Conservation (phyloP, 2,329 filamentous ascomycete species). For the Pseudopithomyces chartarum region DNA sequence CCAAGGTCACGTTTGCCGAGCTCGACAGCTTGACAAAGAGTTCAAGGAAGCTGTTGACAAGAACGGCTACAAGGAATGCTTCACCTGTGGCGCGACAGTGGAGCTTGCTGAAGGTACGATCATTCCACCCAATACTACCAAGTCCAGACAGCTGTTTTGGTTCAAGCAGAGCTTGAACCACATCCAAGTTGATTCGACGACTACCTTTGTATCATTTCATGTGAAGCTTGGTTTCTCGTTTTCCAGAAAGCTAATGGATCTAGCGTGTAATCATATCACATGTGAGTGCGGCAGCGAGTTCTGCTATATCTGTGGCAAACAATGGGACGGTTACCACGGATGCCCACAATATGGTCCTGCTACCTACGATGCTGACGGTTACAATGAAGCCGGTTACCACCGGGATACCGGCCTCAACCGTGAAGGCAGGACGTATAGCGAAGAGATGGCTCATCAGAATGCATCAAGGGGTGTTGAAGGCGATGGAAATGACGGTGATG, state of each 20-base stretch:
- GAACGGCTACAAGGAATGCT: constrained; percentile 36
- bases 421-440: constrained; percentile 22
- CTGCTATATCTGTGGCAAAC: constrained; percentile 40
- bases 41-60: constrained; percentile 30
- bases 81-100: constrained; percentile 27
- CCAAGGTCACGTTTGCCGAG: constrained; percentile 25
- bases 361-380: constrained; percentile 36
- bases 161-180: no score
- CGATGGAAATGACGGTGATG: constrained; percentile 7
- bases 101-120: constrained; percentile 29
- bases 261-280: constrained; percentile 41
- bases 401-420: constrained; percentile 31
- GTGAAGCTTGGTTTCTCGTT: no score
- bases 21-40: constrained; percentile 25
- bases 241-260: background rate
- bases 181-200: no score
- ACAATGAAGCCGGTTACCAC: constrained; percentile 39
- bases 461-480: background rate
- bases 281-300: constrained; percentile 37
- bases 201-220: no score
- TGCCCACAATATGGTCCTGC: constrained; percentile 39
- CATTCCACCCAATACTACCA: no score
- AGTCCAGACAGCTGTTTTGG: no score
- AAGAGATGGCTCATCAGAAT: constrained; percentile 11
- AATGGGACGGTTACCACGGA: constrained; percentile 34